Evolutionary conservation across 495 filamentous ascomycete genomes (phyloP).

Genomic region (Venustampulla echinocandica): DNA sequence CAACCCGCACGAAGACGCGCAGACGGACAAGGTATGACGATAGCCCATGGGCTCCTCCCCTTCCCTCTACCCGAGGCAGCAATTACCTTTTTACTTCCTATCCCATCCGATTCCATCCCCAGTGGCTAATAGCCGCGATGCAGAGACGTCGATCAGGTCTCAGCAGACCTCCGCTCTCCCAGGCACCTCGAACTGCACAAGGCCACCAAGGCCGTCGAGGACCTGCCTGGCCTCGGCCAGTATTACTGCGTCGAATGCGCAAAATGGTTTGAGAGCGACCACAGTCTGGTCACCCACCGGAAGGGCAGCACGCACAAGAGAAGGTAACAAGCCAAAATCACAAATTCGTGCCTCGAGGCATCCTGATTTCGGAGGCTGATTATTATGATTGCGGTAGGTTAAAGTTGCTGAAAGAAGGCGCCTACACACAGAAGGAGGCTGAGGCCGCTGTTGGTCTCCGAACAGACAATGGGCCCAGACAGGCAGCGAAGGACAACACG

Average conservation of each 20-base stretch:
- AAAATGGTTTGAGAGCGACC: slow-evolving; percentile 89
- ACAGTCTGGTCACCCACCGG: slow-evolving; percentile 62
- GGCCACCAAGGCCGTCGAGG: slow-evolving; percentile 69
- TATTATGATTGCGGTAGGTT: too few relatives aligned
- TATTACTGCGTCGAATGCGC: slow-evolving; percentile 90
- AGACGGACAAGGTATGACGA: slow-evolving; percentile 24
- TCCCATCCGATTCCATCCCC: background rate
- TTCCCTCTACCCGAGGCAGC: too few relatives aligned
- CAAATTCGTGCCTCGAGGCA: too few relatives aligned
- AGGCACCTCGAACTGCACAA: slow-evolving; percentile 73
- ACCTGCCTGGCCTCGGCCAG: slow-evolving; percentile 73
- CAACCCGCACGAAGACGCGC: slow-evolving; percentile 52
- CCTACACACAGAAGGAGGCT: slow-evolving; percentile 78
- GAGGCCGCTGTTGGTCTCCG: slow-evolving; percentile 67
- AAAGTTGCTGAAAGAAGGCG: slow-evolving; percentile 65
- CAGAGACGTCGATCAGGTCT: slow-evolving; percentile 84
- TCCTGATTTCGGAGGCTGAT: too few relatives aligned
- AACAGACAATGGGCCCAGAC: slow-evolving; percentile 50
- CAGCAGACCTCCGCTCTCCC: slow-evolving; percentile 64
- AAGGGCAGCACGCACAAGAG: slow-evolving; percentile 90
- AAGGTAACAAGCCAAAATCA: too few relatives aligned
- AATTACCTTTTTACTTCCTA: too few relatives aligned
- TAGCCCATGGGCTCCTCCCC: background rate
- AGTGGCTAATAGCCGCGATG: slow-evolving; percentile 7
- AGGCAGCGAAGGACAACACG: slow-evolving; percentile 15